Evolutionary conservation across 2,329 filamentous ascomycete species (phyloP), one percentile per base, ranked within the genome.

Genomic region (Xylaria sp.): DNA sequence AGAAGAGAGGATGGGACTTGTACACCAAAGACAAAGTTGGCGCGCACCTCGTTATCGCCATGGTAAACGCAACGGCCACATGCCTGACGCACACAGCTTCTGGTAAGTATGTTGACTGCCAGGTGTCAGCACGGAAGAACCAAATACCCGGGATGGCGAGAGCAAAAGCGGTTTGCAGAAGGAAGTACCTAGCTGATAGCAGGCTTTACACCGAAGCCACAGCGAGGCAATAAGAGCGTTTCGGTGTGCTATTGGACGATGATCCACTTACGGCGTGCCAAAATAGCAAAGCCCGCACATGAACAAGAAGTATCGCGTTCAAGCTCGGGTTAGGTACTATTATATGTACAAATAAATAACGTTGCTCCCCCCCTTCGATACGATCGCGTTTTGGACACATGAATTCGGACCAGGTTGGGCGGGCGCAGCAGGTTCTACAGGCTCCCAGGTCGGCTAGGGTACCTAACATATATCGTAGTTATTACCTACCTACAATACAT

Each of bases 51-150:
- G 36, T 36, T 34, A 19, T 58, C 21, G 36, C 17, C 32, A 53
- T 55, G 12, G 36, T 36, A 58, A 9, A 60, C 6, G 30, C 39
- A 17, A 36, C 42, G 27, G 34, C 30, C 34, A 60, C 30, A 34
- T 65, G 56, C 30, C 54, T 24, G 17, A 53, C 50, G 53, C 47
- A 53, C 53, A 47, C 30, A 14, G 24, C 5, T 17, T 21, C 7
- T 27, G 7, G 32, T 57, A 56, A 19, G 42, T 45, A 48, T 58
- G 9, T 47, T 39, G 54, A 42, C 24, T 51, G 51, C 30, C 47
- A 60, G 47, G 45, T 59, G 65, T 72, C 68, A 70, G 70, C 70
- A 61, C 68, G 65, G 65, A 64, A 45, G 61, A 70, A 72, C 59
- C 50, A 59, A 65, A 61, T 56, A 39, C 68, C 70, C 55, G 45